Percentiles rank a stretch among this genome's conserved stretches.
These are phyloP conservation scores for Stramenopiles sp. DNA, from an alignment of 352 stramenopile species.

Conservation along the genomic window DNA sequence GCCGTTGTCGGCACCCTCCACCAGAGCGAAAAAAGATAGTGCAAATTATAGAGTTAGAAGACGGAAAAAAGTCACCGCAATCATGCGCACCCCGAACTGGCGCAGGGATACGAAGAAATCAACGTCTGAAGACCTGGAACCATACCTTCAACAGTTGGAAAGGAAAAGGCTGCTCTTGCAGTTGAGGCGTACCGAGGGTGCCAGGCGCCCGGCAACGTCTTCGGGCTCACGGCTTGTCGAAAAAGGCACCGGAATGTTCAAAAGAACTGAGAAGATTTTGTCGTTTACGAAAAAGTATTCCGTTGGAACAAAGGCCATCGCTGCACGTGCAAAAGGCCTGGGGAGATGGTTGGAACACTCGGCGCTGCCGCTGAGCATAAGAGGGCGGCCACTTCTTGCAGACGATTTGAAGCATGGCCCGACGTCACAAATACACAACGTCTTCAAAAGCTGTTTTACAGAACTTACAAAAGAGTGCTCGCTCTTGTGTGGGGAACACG, in stretches of 20 bases:
- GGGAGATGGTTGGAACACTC: background rate
- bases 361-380: background rate
- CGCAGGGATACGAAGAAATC: background rate
- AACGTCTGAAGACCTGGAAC: background rate
- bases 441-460: background rate
- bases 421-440: background rate
- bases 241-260: background rate
- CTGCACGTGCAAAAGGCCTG: background rate
- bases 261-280: too few relatives aligned
- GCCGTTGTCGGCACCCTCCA: background rate
- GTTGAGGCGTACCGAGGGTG: too few relatives aligned
- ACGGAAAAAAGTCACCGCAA: background rate
- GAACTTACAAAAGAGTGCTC: background rate
- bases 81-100: background rate
- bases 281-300: background rate
- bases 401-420: background rate
- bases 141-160: background rate
- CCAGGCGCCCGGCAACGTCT: background rate
- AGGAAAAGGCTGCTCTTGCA: too few relatives aligned
- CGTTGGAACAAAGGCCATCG: background rate
- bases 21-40: background rate
- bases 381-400: background rate
- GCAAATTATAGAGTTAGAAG: background rate
- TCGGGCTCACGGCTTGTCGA: background rate
- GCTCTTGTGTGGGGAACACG: background rate